Evolutionary conservation across 352 stramenopile genomes (phyloP), one percentile per base, ranked within the genome.

Genomic region (Phytophthora pseudosyringae): DNA sequence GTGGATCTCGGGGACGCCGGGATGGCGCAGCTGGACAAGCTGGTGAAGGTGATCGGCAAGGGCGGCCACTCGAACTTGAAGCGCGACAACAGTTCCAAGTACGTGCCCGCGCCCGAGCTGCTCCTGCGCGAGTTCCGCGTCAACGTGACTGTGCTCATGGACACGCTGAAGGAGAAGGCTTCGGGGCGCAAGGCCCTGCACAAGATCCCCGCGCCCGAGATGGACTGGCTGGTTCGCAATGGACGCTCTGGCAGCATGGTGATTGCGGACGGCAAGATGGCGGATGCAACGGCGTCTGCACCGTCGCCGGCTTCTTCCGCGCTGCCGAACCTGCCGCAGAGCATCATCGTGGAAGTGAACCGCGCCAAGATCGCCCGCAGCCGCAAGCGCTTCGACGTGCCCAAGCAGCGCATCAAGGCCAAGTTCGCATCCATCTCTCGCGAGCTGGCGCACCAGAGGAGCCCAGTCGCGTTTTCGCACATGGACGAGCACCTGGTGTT

Each of bases 401-500:
- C 81, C 5, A 93, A 90, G 78, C 69, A 89, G 67, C 76, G 76
- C 13, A 64, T 93, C 25, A 83, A 88, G 50, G 81, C 81, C 28
- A 93, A 91, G 67, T 72, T 93, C 29, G 67, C 59, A 28, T 88
- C 80, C 18, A 64, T 93, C 58, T 90, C 81, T 28, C 80, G 80
- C 12, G 80, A 93, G 31, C 46, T 93, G 31, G 76, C 68, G 8
- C 72, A 69, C 52, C 78, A 80, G 65, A 78, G 78, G 44, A 78
- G 63, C 29, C 59, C 63, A 36, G 49, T 83, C 7, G 59, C 75
- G 29, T 62, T 21, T 2, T 21, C 75, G 25, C 76, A 77, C 44
- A 56, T 87, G 5, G 83, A 93, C 35, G 78, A 93, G 39, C 80
- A 90, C 60, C 61, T 90, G 29, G 71, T 86, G 39, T 90, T 91